A percentile compares a stretch with the other conserved stretches of the same genome.
Evolutionary conservation across 495 filamentous ascomycete species (phyloP).

Genomic region (Aspergillus bridgeri): DNA sequence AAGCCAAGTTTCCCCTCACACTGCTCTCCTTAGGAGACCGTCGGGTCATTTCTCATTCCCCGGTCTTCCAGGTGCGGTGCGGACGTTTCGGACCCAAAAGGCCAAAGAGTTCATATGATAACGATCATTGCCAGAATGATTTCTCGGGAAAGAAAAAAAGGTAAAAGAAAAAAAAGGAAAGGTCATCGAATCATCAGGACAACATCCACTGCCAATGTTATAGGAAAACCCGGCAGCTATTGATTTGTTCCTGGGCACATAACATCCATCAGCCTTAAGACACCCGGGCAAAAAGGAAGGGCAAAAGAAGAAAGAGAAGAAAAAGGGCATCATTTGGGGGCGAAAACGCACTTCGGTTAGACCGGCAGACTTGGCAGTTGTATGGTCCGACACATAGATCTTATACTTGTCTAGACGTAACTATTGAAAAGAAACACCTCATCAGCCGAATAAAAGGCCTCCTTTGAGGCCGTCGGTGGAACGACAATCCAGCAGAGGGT

Average conservation of each 20-base stretch:
- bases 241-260: slow-evolving; percentile 5
- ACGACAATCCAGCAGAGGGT: background rate
- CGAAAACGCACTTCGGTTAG: slow-evolving; percentile 5
- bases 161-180: background rate
- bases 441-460: background rate
- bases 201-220: background rate
- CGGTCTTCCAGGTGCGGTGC: background rate
- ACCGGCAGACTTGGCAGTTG: background rate
- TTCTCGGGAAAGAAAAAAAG: background rate
- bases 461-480: background rate
- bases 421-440: background rate
- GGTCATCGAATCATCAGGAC: background rate
- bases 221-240: slow-evolving; percentile 2
- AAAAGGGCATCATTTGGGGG: too few relatives aligned
- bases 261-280: background rate
- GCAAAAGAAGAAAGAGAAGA: too few relatives aligned
- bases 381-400: slow-evolving; percentile 9
- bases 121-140: background rate
- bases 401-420: slow-evolving; percentile 10
- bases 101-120: background rate
- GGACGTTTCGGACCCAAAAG: background rate
- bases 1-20: background rate
- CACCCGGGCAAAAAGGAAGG: background rate
- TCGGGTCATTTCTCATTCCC: background rate
- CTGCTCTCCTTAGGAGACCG: background rate